Evolutionary conservation across 805 yeast genomes (phyloP).

Genomic region (Candida easanensis): DNA sequence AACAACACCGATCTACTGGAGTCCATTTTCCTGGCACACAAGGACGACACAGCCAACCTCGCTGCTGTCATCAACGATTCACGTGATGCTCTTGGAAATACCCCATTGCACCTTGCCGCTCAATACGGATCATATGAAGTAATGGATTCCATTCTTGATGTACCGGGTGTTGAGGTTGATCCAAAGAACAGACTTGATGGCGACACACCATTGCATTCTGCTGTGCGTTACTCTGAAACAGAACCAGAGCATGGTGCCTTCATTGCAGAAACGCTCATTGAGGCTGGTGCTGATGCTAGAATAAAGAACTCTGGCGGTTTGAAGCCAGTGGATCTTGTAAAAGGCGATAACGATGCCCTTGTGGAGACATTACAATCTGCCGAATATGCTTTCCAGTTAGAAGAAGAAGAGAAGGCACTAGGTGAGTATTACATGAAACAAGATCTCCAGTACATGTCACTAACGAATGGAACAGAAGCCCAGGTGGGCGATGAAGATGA

Average conservation of each 20-base stretch:
- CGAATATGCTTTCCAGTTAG: slow-evolving; percentile 60
- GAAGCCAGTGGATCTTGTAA: slow-evolving; percentile 72
- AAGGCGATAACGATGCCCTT: slow-evolving; percentile 52
- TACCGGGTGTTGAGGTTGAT: slow-evolving; percentile 88
- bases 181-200: slow-evolving; percentile 69
- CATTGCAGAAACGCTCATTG: slow-evolving; percentile 75
- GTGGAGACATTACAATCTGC: slow-evolving; percentile 73
- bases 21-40: slow-evolving; percentile 43
- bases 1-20: slow-evolving; percentile 77
- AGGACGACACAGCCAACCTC: slow-evolving; percentile 22
- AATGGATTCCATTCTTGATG: slow-evolving; percentile 76
- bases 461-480: slow-evolving; percentile 28
- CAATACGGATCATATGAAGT: slow-evolving; percentile 83
- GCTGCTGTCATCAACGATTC: slow-evolving; percentile 63
- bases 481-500: slow-evolving; percentile 33
- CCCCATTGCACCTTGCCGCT: slow-evolving; percentile 81
- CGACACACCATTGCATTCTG: slow-evolving; percentile 86
- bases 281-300: slow-evolving; percentile 86
- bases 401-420: slow-evolving; percentile 33
- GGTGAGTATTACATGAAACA: slow-evolving; percentile 23
- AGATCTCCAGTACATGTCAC: slow-evolving; percentile 14
- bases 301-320: slow-evolving; percentile 58
- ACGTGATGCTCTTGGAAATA: slow-evolving; percentile 73
- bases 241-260: slow-evolving; percentile 81
- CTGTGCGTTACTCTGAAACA: slow-evolving; percentile 66